Evolutionary conservation across 805 yeast species (phyloP).

Genomic region (Candida golubevii): DNA sequence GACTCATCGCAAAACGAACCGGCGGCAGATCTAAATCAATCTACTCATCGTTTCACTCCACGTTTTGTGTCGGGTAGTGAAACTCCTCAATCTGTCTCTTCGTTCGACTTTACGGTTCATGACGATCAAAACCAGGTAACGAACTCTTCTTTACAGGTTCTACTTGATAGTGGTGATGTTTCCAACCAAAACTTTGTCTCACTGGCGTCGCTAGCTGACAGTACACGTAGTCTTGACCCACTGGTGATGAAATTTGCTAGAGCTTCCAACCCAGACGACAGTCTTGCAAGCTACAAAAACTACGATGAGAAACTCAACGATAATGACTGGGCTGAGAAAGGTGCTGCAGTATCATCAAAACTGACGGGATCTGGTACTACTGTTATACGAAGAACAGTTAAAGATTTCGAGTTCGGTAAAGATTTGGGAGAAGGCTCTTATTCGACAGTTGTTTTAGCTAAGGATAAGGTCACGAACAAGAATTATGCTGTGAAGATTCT

Average conservation of each 20-base stretch:
- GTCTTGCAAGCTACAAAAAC: constrained; percentile 16
- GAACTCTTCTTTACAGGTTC: constrained; percentile 34
- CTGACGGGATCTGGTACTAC: constrained; percentile 15
- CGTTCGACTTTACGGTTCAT: constrained; percentile 31
- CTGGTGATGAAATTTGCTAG: constrained; percentile 1
- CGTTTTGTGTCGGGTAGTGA: constrained; percentile 20
- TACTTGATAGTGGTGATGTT: constrained; percentile 26
- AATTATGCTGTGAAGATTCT: constrained; percentile 73
- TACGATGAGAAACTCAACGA: constrained; percentile 12
- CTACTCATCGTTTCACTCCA: constrained; percentile 5
- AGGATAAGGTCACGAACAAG: constrained; percentile 47
- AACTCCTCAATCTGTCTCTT: constrained; percentile 26
- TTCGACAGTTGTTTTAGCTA: constrained; percentile 43
- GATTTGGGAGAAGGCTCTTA: constrained; percentile 45
- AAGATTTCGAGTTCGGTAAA: constrained; percentile 39
- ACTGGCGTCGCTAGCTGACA: constrained; percentile 2
- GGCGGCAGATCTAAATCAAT: background rate
- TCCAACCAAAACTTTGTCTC: constrained; percentile 18
- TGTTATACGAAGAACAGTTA: constrained; percentile 34
- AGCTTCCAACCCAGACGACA: constrained; percentile 7
- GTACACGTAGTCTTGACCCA: constrained; percentile 2
- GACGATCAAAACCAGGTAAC: constrained; percentile 14
- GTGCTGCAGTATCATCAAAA: constrained; percentile 25
- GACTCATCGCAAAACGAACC: constrained; percentile 10
- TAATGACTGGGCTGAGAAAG: constrained; percentile 31